Conservation (phyloP, 2,329 filamentous ascomycete genomes). For the Tolypocladium guangdongense region DNA sequence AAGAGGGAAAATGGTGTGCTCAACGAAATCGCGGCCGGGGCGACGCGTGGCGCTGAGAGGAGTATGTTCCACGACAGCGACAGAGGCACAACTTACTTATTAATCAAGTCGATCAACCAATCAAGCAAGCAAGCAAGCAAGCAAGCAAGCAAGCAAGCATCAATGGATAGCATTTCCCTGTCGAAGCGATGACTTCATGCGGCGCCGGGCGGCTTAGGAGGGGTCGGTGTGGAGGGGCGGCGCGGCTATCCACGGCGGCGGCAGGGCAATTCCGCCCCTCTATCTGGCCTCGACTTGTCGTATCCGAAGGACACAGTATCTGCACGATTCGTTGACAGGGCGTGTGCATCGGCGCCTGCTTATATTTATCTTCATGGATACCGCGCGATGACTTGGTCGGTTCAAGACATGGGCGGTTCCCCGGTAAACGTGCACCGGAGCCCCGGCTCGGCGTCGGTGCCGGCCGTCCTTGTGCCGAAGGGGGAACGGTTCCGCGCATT, state of each 20-base stretch:
- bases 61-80: too few relatives aligned
- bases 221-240: background rate
- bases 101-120: background rate
- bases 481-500: background rate
- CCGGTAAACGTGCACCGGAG: too few relatives aligned
- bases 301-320: background rate
- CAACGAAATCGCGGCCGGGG: background rate
- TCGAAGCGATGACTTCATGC: background rate
- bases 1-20: background rate
- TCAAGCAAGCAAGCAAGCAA: background rate
- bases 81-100: too few relatives aligned
- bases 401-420: too few relatives aligned
- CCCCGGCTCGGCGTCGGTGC: too few relatives aligned
- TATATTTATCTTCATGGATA: too few relatives aligned
- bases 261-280: background rate
- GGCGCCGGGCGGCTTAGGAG: background rate
- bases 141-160: background rate
- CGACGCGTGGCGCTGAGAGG: too few relatives aligned
- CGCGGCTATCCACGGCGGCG: background rate
- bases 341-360: too few relatives aligned
- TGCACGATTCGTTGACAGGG: background rate
- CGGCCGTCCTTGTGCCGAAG: background rate
- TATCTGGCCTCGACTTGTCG: too few relatives aligned
- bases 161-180: background rate
- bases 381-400: too few relatives aligned